Conservation (phyloP, 208 protist genomes). For the Polymyxa betae region DNA sequence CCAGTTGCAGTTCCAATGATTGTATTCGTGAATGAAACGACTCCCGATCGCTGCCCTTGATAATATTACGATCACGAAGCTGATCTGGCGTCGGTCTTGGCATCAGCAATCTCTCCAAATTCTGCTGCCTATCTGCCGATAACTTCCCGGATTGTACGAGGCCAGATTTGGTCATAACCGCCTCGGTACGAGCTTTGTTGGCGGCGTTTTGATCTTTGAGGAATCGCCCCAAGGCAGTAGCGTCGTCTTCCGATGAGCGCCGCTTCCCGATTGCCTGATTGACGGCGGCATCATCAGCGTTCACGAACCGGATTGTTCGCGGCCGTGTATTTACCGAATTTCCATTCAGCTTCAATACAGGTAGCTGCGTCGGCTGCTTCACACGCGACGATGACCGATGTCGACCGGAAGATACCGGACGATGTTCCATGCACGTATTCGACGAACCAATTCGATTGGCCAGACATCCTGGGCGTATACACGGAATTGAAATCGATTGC, state of each 20-base stretch:
- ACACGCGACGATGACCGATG: background rate
- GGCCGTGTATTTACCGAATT: background rate
- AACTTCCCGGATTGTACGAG: background rate
- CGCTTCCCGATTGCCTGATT: background rate
- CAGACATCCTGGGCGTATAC: background rate
- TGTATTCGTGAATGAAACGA: background rate
- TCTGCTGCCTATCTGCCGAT: background rate
- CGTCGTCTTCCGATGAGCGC: background rate
- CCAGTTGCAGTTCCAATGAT: slow-evolving; percentile 20
- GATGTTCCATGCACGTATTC: background rate
- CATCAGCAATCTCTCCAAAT: background rate
- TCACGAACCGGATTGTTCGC: slow-evolving; percentile 12
- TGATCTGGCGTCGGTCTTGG: background rate
- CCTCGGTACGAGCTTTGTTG: background rate
- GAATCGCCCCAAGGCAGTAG: background rate
- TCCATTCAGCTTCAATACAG: background rate
- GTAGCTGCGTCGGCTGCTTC: background rate
- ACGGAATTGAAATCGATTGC: too few species aligned
- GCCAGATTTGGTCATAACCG: background rate
- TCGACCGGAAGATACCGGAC: background rate
- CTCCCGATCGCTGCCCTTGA: background rate
- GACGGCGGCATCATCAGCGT: background rate
- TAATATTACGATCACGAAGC: background rate
- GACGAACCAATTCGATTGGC: background rate
- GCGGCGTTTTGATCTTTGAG: background rate